A percentile compares a stretch with the other conserved stretches of the same genome.
phyloP scores from a whole-genome alignment of 768 basidiomycete genomes.

The Porpolomopsis calyptriformis region DNA sequence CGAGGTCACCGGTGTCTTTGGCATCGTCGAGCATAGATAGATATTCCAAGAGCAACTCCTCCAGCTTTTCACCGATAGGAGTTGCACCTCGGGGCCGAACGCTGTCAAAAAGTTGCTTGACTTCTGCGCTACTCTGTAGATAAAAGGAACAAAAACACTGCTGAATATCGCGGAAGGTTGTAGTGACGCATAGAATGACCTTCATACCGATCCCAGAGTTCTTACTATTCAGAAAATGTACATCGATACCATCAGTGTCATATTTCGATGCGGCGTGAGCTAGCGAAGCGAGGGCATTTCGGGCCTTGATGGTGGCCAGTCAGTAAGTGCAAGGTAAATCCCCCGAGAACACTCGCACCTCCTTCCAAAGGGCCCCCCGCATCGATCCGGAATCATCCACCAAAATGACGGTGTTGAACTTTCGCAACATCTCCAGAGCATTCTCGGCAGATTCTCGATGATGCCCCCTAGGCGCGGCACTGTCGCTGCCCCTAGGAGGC shows the following conservation, averaged over 20 bases:
- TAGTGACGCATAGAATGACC: constrained; percentile 16
- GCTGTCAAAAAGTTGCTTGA: constrained; percentile 32
- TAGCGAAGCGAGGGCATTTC: constrained; percentile 36
- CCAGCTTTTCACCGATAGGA: constrained; percentile 30
- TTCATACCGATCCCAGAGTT: constrained; percentile 26
- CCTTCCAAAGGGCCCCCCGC: constrained; percentile 37
- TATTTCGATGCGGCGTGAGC: constrained; percentile 39
- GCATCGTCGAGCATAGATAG: constrained; percentile 21
- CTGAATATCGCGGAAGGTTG: neutral
- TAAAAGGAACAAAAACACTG: neutral
- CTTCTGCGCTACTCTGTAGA: constrained; percentile 25
- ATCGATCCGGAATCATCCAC: constrained; percentile 57
- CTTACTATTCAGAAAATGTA: constrained; percentile 45
- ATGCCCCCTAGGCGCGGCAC: neutral
- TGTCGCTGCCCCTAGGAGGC: neutral
- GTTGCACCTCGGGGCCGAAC: constrained; percentile 36
- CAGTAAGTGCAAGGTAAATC: too few relatives aligned
- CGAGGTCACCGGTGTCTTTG: constrained; percentile 12
- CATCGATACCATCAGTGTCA: constrained; percentile 50
- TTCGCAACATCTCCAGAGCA: constrained; percentile 25
- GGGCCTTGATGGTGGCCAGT: constrained; percentile 29
- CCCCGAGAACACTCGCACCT: constrained; percentile 26
- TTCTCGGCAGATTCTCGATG: constrained; percentile 19
- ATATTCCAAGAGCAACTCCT: constrained; percentile 22
- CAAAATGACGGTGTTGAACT: constrained; percentile 48